Percentiles rank a stretch among this genome's conserved stretches.
These are phyloP conservation scores for Castanea sativa DNA, from an alignment of 306 rosid genomes.

Conservation along the genomic window DNA sequence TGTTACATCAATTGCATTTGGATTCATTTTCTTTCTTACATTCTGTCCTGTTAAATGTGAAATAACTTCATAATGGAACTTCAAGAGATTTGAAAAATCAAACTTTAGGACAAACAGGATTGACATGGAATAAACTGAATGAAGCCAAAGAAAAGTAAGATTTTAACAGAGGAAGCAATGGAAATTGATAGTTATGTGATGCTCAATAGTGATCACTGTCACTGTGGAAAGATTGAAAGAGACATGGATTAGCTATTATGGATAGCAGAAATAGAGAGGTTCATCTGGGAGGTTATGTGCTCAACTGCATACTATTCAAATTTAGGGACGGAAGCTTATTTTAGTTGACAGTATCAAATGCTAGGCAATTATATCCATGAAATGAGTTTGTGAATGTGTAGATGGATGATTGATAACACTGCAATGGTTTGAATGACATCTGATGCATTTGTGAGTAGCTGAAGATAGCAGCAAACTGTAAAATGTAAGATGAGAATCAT, in stretches of 20 bases:
- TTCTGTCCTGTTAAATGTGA: not conserved
- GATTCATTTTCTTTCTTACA: no score
- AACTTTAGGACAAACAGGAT: not conserved
- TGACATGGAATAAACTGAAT: not conserved
- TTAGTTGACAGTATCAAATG: no score
- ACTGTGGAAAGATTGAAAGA: not conserved
- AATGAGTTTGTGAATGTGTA: no score
- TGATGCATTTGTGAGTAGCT: no score
- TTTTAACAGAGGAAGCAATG: not conserved
- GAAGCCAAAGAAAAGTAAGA: not conserved
- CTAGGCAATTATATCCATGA: no score
- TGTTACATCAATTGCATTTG: not conserved
- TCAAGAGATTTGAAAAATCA: not conserved
- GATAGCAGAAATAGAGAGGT: not conserved
- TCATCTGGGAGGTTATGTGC: not conserved
- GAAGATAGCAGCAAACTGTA: no score
- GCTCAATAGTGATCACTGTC: not conserved
- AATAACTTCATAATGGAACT: not conserved
- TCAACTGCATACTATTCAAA: no score
- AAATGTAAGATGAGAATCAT: no score
- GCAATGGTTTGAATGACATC: no score
- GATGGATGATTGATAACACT: no score
- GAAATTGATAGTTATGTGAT: not conserved
- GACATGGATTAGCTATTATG: not conserved
- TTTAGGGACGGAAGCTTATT: no score